Base-by-base conservation (phyloP, 768 basidiomycete genomes). In the Udeniomyces megalosporus region DNA sequence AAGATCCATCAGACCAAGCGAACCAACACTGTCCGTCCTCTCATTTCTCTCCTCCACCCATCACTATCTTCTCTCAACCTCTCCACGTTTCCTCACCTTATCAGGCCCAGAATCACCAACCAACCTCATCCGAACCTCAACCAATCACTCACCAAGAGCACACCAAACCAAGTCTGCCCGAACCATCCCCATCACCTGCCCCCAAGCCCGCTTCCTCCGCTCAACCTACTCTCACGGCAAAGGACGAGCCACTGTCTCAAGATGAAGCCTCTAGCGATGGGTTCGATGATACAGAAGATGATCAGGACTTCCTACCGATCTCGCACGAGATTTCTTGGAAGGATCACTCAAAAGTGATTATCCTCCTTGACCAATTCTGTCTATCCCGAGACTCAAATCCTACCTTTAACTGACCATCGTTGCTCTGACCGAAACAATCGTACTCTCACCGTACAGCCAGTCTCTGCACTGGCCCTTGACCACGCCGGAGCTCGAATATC, bases 291-390 rank as follows among this genome's bases (percentile, higher is more conserved):
- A 74, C 55, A 7, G 59, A 65, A 32, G 69, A 69, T 2, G 69
- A 70, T 34, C 60, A 74, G 12, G 80, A 82, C 48, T 77, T 78
- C 57, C 87, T 93, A 70, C 95, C 95, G 24, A 80, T 83, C 32
- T 85, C 89, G 6, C 93, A 97, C 71, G 92, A 97, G 76, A 80
- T 93, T 60, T 74, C 81, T 12, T 79, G 97, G 70, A 95, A 93
- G 74, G 92, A 97, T 74, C 95, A 99, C 71, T 84, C 81, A 15
- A 99, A 97, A 76, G 75, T 75, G 45, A 34, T 69, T 48, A 49
- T 31, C n/a, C 28, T 29, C 35, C 56, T 54, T 32, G 29, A 38
- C 24, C 2, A 38, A 22, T 44, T 35, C 47, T 11, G 4, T 7
- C 8, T 20, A 22, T 26, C 4, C n/a, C n/a, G n/a, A n/a, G n/a